Conservation (phyloP, 768 basidiomycete genomes). For the Tulasnella calospora region DNA sequence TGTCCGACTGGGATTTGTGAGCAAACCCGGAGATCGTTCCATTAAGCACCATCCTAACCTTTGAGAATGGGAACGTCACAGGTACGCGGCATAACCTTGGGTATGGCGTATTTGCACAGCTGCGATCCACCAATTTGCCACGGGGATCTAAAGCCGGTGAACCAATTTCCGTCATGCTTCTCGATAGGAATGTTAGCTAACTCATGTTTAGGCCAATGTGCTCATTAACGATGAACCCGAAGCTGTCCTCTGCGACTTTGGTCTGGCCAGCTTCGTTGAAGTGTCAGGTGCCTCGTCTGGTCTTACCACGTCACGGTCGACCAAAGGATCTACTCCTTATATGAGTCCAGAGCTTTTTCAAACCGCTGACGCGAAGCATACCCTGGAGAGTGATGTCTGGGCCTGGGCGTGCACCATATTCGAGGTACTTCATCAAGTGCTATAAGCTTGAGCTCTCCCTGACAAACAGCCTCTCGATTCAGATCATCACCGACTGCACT, state of each 20-base stretch:
- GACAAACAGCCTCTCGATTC: neutral
- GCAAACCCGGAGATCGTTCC: neutral
- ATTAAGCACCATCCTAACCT: neutral
- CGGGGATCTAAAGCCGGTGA: neutral
- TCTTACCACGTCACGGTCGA: neutral
- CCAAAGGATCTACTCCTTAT: neutral
- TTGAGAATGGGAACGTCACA: neutral
- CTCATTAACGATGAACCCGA: neutral
- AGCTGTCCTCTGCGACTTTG: neutral
- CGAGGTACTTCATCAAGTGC: neutral
- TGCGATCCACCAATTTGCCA: neutral
- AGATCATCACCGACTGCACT: neutral
- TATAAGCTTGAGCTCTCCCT: neutral
- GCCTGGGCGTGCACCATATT: neutral
- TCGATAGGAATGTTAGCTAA: neutral
- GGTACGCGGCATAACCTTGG: neutral
- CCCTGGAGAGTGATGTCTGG: neutral
- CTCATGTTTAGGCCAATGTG: neutral
- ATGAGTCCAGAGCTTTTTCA: neutral
- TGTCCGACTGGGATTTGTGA: neutral
- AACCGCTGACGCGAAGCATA: neutral
- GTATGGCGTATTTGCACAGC: neutral
- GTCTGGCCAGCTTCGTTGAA: neutral
- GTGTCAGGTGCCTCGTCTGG: neutral
- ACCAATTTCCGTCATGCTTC: neutral